Evolutionary conservation across 768 basidiomycete genomes (phyloP).

Genomic region (Asterophora parasitica): DNA sequence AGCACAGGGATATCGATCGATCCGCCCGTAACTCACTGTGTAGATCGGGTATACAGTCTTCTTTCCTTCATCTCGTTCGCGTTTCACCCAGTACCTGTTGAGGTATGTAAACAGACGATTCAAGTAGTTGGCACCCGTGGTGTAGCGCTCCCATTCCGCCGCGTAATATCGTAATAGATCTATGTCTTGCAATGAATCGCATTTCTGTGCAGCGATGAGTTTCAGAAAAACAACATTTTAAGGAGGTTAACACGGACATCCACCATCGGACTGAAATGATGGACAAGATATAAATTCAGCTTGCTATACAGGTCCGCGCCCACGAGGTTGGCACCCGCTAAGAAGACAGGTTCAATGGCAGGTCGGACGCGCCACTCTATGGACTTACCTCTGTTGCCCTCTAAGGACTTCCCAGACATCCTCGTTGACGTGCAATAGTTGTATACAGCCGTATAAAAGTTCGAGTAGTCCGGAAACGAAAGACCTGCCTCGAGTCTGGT

Average conservation of each 20-base stretch:
- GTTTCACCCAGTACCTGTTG: conserved; percentile 99
- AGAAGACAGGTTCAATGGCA: conserved; percentile 5
- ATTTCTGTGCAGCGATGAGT: conserved; percentile 45
- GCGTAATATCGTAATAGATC: conserved; percentile 93
- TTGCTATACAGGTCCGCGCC: conserved; percentile 97
- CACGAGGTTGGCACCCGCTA: conserved; percentile 94
- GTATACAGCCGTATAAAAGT: conserved; percentile 87
- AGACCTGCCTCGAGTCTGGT: conserved; percentile 80
- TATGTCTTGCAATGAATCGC: conserved; percentile 80
- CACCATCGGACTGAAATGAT: conserved; percentile 74
- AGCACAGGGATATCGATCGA: neutral
- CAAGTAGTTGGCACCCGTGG: conserved; percentile 94
- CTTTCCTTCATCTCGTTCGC: conserved; percentile 96
- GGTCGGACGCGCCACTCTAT: conserved; percentile 11
- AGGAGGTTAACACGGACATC: conserved; percentile 25
- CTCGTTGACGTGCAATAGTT: conserved; percentile 96
- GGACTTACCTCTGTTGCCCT: conserved; percentile 67
- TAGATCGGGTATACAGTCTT: conserved; percentile 95
- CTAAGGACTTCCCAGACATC: conserved; percentile 58
- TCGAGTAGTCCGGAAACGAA: conserved; percentile 69
- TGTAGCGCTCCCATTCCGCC: conserved; percentile 92
- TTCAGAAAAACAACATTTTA: neutral
- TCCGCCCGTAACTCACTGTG: conserved; percentile 55
- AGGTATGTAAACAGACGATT: conserved; percentile 97
- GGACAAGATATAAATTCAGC: conserved; percentile 82